Percentiles rank a stretch among this genome's conserved stretches.
These are phyloP conservation scores for Colletotrichum theobromicola DNA, from an alignment of 2,329 filamentous ascomycete genomes.

Conservation along the genomic window DNA sequence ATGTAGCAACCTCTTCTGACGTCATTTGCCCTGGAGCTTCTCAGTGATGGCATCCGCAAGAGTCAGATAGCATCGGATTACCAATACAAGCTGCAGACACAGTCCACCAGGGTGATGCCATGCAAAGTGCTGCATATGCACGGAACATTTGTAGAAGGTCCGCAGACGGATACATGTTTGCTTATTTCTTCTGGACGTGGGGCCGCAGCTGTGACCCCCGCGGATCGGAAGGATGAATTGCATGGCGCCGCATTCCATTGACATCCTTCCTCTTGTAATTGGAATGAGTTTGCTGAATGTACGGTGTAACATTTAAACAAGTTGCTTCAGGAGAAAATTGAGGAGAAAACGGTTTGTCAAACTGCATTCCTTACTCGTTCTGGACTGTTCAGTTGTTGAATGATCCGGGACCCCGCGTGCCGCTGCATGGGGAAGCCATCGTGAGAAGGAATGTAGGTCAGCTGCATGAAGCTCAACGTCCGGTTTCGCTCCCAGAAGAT, in stretches of 20 bases:
- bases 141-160: neutral
- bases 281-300: neutral
- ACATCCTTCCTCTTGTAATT: neutral
- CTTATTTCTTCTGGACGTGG: neutral
- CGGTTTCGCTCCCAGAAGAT: slow-evolving; percentile 1
- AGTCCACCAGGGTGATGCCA: neutral
- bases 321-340: neutral
- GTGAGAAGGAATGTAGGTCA: neutral
- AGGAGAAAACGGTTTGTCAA: neutral
- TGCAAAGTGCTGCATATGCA: neutral
- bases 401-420: neutral
- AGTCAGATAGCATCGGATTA: neutral
- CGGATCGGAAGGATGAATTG: neutral
- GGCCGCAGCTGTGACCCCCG: neutral
- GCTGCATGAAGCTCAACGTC: neutral
- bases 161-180: neutral
- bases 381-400: slow-evolving; percentile 6
- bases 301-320: neutral
- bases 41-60: neutral
- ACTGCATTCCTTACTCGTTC: slow-evolving; percentile 6
- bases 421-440: neutral
- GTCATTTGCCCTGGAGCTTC: neutral
- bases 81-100: neutral
- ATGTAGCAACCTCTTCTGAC: neutral
- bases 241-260: neutral